A percentile compares a stretch with the other conserved stretches of the same genome.
These are phyloP conservation scores for Phialemonium atrogriseum DNA, from an alignment of 2,329 filamentous ascomycete genomes.

Conservation along the genomic window DNA sequence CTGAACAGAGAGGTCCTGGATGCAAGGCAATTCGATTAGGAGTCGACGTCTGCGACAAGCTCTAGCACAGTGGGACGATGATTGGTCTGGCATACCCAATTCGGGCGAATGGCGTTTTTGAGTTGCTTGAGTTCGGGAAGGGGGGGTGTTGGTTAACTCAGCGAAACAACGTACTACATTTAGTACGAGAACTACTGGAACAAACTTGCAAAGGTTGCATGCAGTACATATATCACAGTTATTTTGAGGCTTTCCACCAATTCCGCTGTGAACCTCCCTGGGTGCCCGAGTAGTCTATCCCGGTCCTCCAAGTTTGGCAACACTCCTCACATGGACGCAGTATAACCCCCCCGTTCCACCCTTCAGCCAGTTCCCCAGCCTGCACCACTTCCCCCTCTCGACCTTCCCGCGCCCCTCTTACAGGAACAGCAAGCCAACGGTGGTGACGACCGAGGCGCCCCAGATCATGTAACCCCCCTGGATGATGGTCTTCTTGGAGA, in stretches of 20 bases:
- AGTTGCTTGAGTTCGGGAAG: no score
- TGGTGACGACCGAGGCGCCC: conserved; percentile 33
- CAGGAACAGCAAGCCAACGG: conserved; percentile 15
- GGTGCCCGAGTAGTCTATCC: no score
- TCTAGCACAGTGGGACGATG: not conserved
- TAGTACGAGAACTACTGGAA: no score
- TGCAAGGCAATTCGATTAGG: conserved; percentile 43
- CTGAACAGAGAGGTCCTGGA: conserved; percentile 45
- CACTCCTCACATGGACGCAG: not conserved
- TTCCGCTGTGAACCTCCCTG: not conserved
- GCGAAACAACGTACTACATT: no score
- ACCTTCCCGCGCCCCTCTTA: not conserved
- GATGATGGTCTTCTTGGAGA: conserved; percentile 35
- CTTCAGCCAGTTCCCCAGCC: not conserved
- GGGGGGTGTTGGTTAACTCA: no score
- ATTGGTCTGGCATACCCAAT: not conserved
- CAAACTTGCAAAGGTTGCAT: no score
- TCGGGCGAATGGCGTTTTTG: conserved; percentile 13
- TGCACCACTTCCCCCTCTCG: not conserved
- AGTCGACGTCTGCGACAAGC: conserved; percentile 12
- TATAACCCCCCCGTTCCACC: conserved; percentile 5
- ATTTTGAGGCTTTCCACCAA: not conserved
- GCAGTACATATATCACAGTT: conserved; percentile 3
- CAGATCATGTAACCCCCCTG: conserved; percentile 38
- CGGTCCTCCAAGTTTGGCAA: not conserved